Percentiles rank a stretch among this genome's conserved stretches.
Conservation (phyloP, 2,329 filamentous ascomycete genomes). For the Aspergillus sp. region DNA sequence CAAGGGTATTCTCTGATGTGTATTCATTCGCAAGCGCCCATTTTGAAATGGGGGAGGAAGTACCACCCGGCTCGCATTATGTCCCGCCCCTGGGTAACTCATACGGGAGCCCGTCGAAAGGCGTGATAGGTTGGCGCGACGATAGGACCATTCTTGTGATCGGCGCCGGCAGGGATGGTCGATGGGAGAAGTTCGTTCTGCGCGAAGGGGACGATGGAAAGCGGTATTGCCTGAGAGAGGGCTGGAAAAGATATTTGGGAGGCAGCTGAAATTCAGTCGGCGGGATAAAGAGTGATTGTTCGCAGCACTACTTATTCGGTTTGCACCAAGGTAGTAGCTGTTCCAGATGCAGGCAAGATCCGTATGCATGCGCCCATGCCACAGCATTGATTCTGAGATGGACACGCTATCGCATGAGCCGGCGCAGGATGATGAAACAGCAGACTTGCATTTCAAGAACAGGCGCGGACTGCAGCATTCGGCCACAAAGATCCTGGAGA, state of each 20-base stretch:
- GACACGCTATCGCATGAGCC: background rate
- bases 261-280: constrained; percentile 29
- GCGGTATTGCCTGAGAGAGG: constrained; percentile 67
- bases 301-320: constrained; percentile 15
- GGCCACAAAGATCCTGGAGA: background rate
- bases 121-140: constrained; percentile 79
- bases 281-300: constrained; percentile 7
- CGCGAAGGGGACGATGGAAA: constrained; percentile 69
- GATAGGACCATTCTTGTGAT: constrained; percentile 75
- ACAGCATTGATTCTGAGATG: background rate
- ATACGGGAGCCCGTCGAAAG: constrained; percentile 69
- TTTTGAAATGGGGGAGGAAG: constrained; percentile 82
- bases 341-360: background rate
- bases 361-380: background rate
- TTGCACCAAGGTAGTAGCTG: background rate
- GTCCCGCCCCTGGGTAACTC: constrained; percentile 56
- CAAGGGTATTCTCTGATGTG: constrained; percentile 82
- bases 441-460: background rate
- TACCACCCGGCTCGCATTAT: constrained; percentile 44
- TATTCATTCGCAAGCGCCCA: constrained; percentile 81
- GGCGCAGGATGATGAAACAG: background rate
- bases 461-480: background rate
- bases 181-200: constrained; percentile 85
- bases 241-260: constrained; percentile 78
- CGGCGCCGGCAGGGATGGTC: constrained; percentile 74